These are phyloP conservation scores for Parmales sp. DNA, from an alignment of 108 stramenopile species.

Conservation along the genomic window DNA sequence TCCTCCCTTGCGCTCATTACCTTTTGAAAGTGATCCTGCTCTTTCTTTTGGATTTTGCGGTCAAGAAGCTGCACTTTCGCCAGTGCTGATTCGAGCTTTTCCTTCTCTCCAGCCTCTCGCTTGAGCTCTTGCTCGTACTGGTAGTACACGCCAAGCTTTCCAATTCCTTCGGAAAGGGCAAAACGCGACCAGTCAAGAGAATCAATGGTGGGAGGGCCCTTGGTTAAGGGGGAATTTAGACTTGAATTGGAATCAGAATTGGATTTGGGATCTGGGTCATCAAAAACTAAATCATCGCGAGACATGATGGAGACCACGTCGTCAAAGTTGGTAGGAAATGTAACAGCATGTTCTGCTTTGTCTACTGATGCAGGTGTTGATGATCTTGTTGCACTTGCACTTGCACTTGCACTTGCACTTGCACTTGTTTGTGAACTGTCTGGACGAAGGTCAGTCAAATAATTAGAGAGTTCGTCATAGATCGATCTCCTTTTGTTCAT, in stretches of 20 bases:
- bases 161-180: background rate
- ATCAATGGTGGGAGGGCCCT: background rate
- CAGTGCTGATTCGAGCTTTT: background rate
- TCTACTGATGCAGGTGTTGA: background rate
- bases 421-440: too few species aligned
- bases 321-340: background rate
- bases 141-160: slow-evolving; percentile 3
- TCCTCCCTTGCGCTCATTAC: background rate
- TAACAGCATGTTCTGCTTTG: background rate
- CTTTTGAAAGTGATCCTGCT: background rate
- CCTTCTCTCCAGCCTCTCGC: background rate
- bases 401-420: too few species aligned
- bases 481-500: background rate
- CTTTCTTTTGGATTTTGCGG: background rate
- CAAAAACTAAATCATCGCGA: background rate
- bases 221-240: background rate
- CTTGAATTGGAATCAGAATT: background rate
- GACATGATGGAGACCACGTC: background rate
- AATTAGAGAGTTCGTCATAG: background rate
- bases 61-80: background rate
- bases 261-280: background rate
- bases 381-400: too few species aligned
- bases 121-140: slow-evolving; percentile 8
- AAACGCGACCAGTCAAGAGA: background rate
- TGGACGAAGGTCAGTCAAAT: background rate